Base-by-base conservation (phyloP, 75 land plant species). In the Larix kaempferi region DNA sequence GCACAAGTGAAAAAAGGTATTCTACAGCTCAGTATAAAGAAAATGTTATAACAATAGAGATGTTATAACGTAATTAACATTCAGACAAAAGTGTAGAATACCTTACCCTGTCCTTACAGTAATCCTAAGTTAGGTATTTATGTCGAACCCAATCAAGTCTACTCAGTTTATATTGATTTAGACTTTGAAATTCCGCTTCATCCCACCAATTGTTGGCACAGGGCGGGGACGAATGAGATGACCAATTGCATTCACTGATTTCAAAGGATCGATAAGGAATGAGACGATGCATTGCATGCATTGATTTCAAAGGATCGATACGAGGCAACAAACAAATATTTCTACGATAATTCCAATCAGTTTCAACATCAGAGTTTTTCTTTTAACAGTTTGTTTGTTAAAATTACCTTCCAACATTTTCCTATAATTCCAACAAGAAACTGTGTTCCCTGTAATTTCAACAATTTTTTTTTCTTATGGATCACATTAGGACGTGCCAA, bases 321-420 rank as follows among this genome's bases (percentile, higher is more conserved):
- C n/a, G 65, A 19, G 29, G 88, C 89, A 19, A 17, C 59, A 78
- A 91, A 91, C n/a, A 93, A 93, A n/a, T 88, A 83, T 0, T 80
- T 23, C n/a, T n/a, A n/a, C n/a, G n/a, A n/a, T n/a, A n/a, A 3
- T 54, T 56, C 90, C 91, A 93, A 59, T 91, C 80, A 2, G 59
- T 86, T 80, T 87, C 85, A 0, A 78, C 63, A n/a, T n/a, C n/a
- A n/a, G n/a, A n/a, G n/a, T n/a, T n/a, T n/a, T n/a, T n/a, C n/a
- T n/a, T n/a, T n/a, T n/a, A n/a, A n/a, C n/a, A n/a, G n/a, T n/a
- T n/a, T n/a, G n/a, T n/a, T n/a, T n/a, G n/a, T n/a, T n/a, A n/a
- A n/a, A n/a, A n/a, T n/a, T n/a, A n/a, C n/a, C n/a, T n/a, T n/a
- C n/a, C n/a, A n/a, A n/a, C n/a, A n/a, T n/a, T n/a, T n/a, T n/a